Percentiles rank a stretch among this genome's conserved stretches.
Evolutionary conservation across 2,329 filamentous ascomycete species (phyloP).

Genomic region (Microsporum audouinii): DNA sequence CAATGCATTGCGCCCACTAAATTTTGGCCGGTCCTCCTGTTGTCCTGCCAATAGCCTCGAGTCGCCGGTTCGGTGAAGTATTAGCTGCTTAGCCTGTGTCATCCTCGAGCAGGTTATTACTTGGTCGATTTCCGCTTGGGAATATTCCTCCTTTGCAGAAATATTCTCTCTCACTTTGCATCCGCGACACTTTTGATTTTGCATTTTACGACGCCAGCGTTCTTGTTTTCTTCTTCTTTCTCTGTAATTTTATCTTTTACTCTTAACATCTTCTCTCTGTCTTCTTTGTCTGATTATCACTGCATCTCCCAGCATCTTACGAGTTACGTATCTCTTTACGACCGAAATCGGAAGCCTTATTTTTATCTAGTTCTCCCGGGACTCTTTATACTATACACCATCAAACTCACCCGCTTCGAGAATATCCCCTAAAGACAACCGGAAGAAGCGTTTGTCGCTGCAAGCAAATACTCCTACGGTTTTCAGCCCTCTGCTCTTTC

Average conservation of each 20-base stretch:
- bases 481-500: neutral
- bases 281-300: neutral
- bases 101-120: conserved; percentile 4
- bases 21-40: neutral
- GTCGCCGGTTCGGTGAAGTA: neutral
- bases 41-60: neutral
- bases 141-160: neutral
- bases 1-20: conserved; percentile 3
- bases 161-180: neutral
- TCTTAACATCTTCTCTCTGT: neutral
- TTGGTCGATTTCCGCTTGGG: neutral
- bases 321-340: neutral
- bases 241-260: neutral
- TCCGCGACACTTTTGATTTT: neutral
- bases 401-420: neutral
- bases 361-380: neutral
- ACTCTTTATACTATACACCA: neutral
- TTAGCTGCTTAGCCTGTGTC: neutral
- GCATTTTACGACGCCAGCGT: neutral
- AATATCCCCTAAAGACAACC: neutral
- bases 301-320: neutral
- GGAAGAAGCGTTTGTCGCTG: neutral
- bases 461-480: neutral
- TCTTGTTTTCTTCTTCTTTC: neutral
- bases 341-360: neutral